A percentile compares a stretch with the other conserved stretches of the same genome.
These are phyloP conservation scores for Talaromyces borbonicus DNA, from an alignment of 495 filamentous ascomycete genomes.

Conservation along the genomic window DNA sequence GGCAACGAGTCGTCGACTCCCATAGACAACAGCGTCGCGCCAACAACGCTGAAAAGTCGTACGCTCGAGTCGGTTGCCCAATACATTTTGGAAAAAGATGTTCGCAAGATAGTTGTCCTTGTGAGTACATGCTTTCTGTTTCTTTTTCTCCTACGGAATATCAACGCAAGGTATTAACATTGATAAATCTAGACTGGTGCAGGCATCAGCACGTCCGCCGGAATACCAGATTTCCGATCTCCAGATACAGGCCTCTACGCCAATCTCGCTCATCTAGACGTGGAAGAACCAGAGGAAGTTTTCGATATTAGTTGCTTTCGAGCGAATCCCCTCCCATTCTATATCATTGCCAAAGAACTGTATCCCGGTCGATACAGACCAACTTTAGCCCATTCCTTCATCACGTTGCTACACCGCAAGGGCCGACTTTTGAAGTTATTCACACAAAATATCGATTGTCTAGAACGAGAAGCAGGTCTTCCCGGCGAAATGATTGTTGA, in stretches of 20 bases:
- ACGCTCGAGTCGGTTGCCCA: conserved; percentile 63
- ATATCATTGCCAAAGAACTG: conserved; percentile 78
- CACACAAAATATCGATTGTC: conserved; percentile 95
- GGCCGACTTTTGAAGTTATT: conserved; percentile 74
- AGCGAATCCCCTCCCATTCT: conserved; percentile 79
- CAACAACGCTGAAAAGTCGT: conserved; percentile 55
- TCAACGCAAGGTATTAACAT: neutral
- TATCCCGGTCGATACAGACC: conserved; percentile 88
- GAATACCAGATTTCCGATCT: conserved; percentile 81
- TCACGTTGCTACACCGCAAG: conserved; percentile 65
- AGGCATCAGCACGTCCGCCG: conserved; percentile 66
- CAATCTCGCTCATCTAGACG: conserved; percentile 72
- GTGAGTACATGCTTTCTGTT: conserved; percentile 17
- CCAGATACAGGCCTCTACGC: conserved; percentile 81
- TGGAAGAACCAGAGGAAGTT: conserved; percentile 66
- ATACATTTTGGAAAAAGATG: conserved; percentile 58
- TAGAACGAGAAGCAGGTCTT: conserved; percentile 82
- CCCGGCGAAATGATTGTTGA: conserved; percentile 75
- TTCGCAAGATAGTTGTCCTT: conserved; percentile 71
- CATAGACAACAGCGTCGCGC: conserved; percentile 52
- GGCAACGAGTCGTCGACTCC: conserved; percentile 57
- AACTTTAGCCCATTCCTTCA: conserved; percentile 73
- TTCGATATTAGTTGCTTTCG: conserved; percentile 88
- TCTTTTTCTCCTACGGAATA: neutral
- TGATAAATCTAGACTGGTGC: conserved; percentile 35